Conservation (phyloP, 257 asterid genomes). For the Solanum okadae region DNA sequence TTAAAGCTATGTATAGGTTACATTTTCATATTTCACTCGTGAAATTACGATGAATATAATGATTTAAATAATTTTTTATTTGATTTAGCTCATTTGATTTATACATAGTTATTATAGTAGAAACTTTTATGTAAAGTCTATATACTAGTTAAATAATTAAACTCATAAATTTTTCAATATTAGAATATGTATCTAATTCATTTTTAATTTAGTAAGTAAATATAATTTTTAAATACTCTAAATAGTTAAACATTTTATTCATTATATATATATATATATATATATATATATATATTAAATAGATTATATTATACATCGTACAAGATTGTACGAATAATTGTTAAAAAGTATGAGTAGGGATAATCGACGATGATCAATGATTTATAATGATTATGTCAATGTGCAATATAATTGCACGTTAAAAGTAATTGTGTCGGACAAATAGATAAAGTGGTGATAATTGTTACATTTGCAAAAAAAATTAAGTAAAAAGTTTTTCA, state of each 20-base stretch:
- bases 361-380: too few relatives aligned
- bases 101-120: background rate
- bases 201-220: background rate
- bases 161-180: background rate
- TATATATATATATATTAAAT: too few relatives aligned
- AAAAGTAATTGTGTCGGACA: background rate
- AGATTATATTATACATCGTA: background rate
- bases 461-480: background rate
- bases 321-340: background rate
- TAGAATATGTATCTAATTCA: background rate
- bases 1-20: too few relatives aligned
- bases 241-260: background rate
- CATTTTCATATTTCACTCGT: too few relatives aligned
- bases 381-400: background rate
- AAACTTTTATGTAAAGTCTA: background rate
- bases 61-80: background rate
- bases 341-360: background rate
- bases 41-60: background rate
- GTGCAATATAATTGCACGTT: background rate
- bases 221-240: background rate
- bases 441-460: background rate
- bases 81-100: background rate
- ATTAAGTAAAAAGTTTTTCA: accelerated
- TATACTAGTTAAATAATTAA: background rate
- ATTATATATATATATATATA: too few relatives aligned